A percentile compares a stretch with the other conserved stretches of the same genome.
Evolutionary conservation across 73 alveolate species (phyloP).

Genomic region (Tetrahymena malaccensis): DNA sequence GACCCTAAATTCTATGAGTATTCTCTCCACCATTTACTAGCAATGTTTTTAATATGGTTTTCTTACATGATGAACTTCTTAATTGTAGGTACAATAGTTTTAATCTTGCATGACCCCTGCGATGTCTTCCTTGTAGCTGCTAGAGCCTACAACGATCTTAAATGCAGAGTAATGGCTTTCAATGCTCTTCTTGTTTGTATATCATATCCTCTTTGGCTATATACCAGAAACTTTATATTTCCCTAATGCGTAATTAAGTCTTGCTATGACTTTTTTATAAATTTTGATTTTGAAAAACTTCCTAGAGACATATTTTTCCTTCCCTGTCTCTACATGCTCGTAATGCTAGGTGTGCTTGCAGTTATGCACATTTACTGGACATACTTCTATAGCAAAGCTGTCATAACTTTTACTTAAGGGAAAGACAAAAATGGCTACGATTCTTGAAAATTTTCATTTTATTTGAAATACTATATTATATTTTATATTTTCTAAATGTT

Average conservation of each 20-base stretch:
- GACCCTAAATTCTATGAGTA: slow-evolving; percentile 32
- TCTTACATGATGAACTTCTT: slow-evolving; percentile 12
- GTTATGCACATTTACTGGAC: not conserved
- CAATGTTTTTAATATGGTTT: slow-evolving; percentile 12
- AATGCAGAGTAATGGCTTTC: not conserved
- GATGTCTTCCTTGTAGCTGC: slow-evolving; percentile 23
- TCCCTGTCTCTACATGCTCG: not conserved
- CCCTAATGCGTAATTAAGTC: not conserved
- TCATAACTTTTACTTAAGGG: not conserved
- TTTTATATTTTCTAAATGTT: not conserved
- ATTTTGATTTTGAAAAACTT: not conserved
- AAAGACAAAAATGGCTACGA: not conserved
- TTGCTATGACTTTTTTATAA: not conserved
- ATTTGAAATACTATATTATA: not conserved
- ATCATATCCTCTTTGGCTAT: not conserved
- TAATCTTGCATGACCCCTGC: slow-evolving; percentile 7
- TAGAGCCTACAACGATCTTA: slow-evolving; percentile 15
- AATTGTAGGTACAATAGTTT: slow-evolving; percentile 9
- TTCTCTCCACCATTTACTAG: slow-evolving; percentile 18
- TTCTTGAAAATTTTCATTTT: not conserved
- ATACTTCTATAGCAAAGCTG: not conserved
- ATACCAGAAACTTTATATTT: not conserved
- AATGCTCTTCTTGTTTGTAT: not conserved
- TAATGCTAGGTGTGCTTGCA: not conserved
- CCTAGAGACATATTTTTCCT: not conserved